A percentile compares a stretch with the other conserved stretches of the same genome.
Evolutionary conservation across 352 stramenopile species (phyloP).

Genomic region (Hyaloperonospora arabidopsidis): DNA sequence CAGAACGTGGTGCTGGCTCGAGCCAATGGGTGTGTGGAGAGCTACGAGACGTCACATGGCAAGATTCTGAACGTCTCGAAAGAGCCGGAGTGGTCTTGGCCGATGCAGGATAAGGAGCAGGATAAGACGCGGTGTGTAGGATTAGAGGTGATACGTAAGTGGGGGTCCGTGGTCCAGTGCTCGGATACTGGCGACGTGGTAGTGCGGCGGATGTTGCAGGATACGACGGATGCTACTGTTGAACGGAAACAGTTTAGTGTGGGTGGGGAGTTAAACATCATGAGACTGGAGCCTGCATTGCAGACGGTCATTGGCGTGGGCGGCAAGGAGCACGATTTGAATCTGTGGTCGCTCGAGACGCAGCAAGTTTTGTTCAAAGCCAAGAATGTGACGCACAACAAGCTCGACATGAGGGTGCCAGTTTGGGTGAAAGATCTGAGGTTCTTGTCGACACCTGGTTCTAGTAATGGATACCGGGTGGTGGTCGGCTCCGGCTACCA

Average conservation of each 20-base stretch:
- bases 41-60: constrained; percentile 40
- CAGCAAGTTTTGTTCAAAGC: constrained; percentile 68
- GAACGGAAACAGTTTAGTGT: constrained; percentile 51
- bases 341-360: constrained; percentile 78
- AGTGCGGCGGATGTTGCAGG: constrained; percentile 40
- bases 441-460: constrained; percentile 45
- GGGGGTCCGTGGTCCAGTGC: constrained; percentile 63
- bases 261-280: constrained; percentile 38
- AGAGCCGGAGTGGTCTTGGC: constrained; percentile 45
- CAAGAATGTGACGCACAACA: constrained; percentile 85
- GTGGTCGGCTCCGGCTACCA: constrained; percentile 71
- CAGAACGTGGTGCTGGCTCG: constrained; percentile 56
- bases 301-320: constrained; percentile 65
- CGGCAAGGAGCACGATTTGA: constrained; percentile 76
- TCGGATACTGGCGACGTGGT: constrained; percentile 46
- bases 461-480: constrained; percentile 60
- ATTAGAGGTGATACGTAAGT: constrained; percentile 49
- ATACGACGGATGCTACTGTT: too few species aligned
- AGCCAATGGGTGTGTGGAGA: constrained; percentile 57
- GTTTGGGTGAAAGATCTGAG: constrained; percentile 82
- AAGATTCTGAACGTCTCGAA: constrained; percentile 25
- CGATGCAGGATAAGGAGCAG: constrained; percentile 6
- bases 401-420: constrained; percentile 83
- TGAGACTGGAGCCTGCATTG: constrained; percentile 38
- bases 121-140: constrained; percentile 34